phyloP scores from a whole-genome alignment of 192 early-diverging fungal species.

The Nowakowskiella sp. region DNA sequence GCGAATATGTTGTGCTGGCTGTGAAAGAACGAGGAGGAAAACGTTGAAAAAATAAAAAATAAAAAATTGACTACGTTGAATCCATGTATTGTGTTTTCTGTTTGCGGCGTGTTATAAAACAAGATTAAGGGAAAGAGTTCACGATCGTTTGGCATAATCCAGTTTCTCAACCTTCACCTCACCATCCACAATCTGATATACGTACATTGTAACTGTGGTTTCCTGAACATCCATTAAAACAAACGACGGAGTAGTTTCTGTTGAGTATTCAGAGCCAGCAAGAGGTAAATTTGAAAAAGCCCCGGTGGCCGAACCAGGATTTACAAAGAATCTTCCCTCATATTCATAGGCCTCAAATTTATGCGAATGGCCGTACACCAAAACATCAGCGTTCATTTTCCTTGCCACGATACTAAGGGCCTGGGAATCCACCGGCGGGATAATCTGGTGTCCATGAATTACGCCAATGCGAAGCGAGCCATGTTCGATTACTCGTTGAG shows the following conservation, averaged over 20 bases:
- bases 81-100: too few relatives aligned
- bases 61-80: too few relatives aligned
- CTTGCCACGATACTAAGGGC: conserved; percentile 62
- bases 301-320: conserved; percentile 94
- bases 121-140: too few relatives aligned
- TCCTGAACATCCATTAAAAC: conserved; percentile 91
- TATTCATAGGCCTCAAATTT: conserved; percentile 85
- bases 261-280: too few relatives aligned
- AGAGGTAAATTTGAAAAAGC: too few relatives aligned
- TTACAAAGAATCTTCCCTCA: conserved; percentile 86
- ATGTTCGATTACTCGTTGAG: conserved; percentile 41
- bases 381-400: conserved; percentile 85
- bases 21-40: too few relatives aligned
- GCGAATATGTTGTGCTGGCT: too few relatives aligned
- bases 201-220: conserved; percentile 69
- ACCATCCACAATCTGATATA: conserved; percentile 85
- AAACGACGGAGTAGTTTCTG: conserved; percentile 78
- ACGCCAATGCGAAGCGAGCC: conserved; percentile 50
- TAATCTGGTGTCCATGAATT: conserved; percentile 79
- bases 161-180: conserved; percentile 92
- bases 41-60: too few relatives aligned
- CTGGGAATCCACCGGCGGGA: conserved; percentile 54
- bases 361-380: conserved; percentile 84
- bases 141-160: conserved; percentile 64
- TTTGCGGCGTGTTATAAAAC: too few relatives aligned